Conservation (phyloP, 129 eudicot genomes). For the Escallonia herrerae region DNA sequence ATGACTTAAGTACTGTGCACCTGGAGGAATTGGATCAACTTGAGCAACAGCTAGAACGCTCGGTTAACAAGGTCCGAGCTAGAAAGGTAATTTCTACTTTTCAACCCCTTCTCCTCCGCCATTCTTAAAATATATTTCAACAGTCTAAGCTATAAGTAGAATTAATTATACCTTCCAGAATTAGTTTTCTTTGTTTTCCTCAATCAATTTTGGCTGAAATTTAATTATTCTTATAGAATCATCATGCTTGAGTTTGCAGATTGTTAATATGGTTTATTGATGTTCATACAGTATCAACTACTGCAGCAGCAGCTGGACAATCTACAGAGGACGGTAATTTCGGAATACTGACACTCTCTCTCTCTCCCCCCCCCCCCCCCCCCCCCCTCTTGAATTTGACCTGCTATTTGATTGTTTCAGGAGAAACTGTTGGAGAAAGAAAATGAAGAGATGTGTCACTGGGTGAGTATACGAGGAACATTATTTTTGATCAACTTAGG, state of each 20-base stretch:
- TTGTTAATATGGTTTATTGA: background rate
- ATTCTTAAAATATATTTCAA: too few relatives aligned
- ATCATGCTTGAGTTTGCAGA: too few relatives aligned
- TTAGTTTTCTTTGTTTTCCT: too few relatives aligned
- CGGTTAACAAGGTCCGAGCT: slow-evolving; percentile 67
- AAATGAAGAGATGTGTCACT: slow-evolving; percentile 69
- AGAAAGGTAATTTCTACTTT: slow-evolving; percentile 54
- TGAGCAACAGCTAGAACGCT: slow-evolving; percentile 64
- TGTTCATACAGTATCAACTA: slow-evolving; percentile 54
- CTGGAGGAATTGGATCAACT: slow-evolving; percentile 63
- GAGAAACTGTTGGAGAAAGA: slow-evolving; percentile 71
- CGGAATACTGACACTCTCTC: too few relatives aligned
- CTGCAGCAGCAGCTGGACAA: slow-evolving; percentile 83
- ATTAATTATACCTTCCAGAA: too few relatives aligned
- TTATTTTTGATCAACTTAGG: too few relatives aligned
- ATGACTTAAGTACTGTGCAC: slow-evolving; percentile 50
- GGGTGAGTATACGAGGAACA: slow-evolving; percentile 44
- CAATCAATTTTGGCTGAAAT: too few relatives aligned
- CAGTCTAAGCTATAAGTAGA: too few relatives aligned
- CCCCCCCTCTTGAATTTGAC: background rate
- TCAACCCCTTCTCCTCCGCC: background rate
- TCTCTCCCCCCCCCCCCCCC: background rate
- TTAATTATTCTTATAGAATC: too few relatives aligned
- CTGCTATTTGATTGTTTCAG: slow-evolving; percentile 18
- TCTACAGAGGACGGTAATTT: slow-evolving; percentile 67